phyloP scores from a whole-genome alignment of 257 asterid genomes.

The Solanum habrochaites region DNA sequence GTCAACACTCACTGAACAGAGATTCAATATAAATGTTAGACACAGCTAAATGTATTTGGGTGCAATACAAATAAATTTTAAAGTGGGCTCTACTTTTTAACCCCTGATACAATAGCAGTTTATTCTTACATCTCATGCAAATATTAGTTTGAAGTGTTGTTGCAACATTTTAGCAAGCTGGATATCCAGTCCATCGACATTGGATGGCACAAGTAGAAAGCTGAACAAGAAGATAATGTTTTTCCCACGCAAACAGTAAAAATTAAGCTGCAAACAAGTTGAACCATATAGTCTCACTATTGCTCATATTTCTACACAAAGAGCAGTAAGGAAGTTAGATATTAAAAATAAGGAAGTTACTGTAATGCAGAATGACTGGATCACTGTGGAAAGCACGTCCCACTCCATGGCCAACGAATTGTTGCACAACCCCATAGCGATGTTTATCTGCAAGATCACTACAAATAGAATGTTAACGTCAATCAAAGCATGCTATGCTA shows the following conservation, averaged over 20 bases:
- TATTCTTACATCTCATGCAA: neutral
- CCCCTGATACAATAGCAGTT: neutral
- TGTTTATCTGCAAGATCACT: constrained; percentile 88
- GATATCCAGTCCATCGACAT: neutral
- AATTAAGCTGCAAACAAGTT: neutral
- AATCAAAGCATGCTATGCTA: neutral
- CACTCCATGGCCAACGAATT: constrained; percentile 96
- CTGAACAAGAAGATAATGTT: neutral
- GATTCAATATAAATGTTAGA: neutral
- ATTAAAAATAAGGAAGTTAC: constrained; percentile 21
- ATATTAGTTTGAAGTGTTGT: neutral
- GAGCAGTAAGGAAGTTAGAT: neutral
- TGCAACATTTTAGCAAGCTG: neutral
- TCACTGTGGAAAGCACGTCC: constrained; percentile 86
- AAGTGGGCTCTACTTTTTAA: neutral
- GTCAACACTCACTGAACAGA: neutral
- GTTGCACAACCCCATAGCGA: constrained; percentile 74
- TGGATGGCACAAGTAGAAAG: neutral
- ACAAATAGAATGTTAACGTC: constrained; percentile 17
- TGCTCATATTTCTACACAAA: neutral
- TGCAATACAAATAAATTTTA: neutral
- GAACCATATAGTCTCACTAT: neutral
- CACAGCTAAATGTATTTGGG: neutral
- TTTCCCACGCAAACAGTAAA: neutral
- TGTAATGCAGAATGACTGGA: constrained; percentile 77